Percentiles rank a stretch among this genome's conserved stretches.
Evolutionary conservation across 2,329 filamentous ascomycete genomes (phyloP).

Genomic region (Basipetospora chlamydospora): DNA sequence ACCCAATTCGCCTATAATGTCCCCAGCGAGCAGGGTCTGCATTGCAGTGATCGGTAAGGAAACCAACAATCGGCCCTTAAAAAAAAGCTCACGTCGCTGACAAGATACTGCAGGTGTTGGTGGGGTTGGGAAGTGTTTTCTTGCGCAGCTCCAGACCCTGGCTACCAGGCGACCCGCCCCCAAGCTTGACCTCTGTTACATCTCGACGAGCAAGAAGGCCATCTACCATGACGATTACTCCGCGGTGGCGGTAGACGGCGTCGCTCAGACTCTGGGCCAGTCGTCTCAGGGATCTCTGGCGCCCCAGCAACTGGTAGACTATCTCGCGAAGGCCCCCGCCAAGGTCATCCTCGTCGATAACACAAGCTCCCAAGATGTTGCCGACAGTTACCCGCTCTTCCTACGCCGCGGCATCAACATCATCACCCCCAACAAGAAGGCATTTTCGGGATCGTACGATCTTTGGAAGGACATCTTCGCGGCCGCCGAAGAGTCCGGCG

Average conservation of each 20-base stretch:
- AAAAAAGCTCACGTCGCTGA: background rate
- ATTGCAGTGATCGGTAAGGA: slow-evolving; percentile 37
- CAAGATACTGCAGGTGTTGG: slow-evolving; percentile 52
- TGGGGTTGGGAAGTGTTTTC: slow-evolving; percentile 84
- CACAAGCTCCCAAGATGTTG: slow-evolving; percentile 79
- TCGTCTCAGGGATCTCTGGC: slow-evolving; percentile 51
- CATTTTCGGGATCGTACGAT: slow-evolving; percentile 67
- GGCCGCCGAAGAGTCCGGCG: slow-evolving; percentile 53
- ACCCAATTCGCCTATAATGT: slow-evolving; percentile 17
- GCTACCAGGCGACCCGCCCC: slow-evolving; percentile 50
- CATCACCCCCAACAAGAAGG: slow-evolving; percentile 97
- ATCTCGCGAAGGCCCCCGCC: slow-evolving; percentile 62
- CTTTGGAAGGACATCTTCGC: slow-evolving; percentile 82
- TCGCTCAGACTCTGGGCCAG: slow-evolving; percentile 46
- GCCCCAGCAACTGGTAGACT: slow-evolving; percentile 58
- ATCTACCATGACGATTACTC: slow-evolving; percentile 62
- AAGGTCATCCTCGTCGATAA: slow-evolving; percentile 86
- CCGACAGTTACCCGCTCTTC: slow-evolving; percentile 68
- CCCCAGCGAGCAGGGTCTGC: slow-evolving; percentile 30
- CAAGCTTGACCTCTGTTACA: slow-evolving; percentile 66
- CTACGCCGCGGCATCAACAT: slow-evolving; percentile 73
- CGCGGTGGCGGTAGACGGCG: slow-evolving; percentile 45
- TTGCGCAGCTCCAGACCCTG: slow-evolving; percentile 62
- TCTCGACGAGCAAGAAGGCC: slow-evolving; percentile 73
- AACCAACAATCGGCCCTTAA: background rate